These are phyloP conservation scores for Austroboletus niveus DNA, from an alignment of 1,284 basidiomycete genomes.

Conservation along the genomic window DNA sequence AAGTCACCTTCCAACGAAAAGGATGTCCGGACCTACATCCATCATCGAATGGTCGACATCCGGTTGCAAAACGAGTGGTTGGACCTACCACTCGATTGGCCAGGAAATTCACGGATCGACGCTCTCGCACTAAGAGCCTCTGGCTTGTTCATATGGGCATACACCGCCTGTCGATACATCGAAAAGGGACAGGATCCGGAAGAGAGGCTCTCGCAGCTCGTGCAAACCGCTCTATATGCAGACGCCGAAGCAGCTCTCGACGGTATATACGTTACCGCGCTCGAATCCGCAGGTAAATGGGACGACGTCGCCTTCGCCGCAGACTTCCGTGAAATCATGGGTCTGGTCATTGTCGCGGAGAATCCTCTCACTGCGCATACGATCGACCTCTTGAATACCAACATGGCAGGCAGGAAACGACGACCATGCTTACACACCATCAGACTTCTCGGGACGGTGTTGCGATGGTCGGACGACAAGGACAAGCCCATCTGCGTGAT, in stretches of 20 bases:
- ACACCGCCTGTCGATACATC: constrained; percentile 33
- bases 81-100: constrained; percentile 29
- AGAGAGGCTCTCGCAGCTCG: constrained; percentile 28
- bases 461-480: constrained; percentile 28
- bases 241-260: constrained; percentile 32
- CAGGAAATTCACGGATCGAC: constrained; percentile 19
- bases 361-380: constrained; percentile 24
- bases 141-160: constrained; percentile 38
- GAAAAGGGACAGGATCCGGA: constrained; percentile 33
- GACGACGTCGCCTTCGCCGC: constrained; percentile 27
- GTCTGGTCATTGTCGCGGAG: constrained; percentile 28
- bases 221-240: constrained; percentile 18
- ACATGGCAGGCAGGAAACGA: constrained; percentile 10
- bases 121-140: constrained; percentile 25
- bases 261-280: constrained; percentile 31
- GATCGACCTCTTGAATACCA: constrained; percentile 29
- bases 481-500: constrained; percentile 28
- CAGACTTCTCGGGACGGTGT: constrained; percentile 23
- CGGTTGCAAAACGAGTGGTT: constrained; percentile 23
- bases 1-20: constrained; percentile 23
- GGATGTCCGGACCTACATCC: constrained; percentile 32
- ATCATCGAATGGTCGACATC: constrained; percentile 26
- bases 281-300: constrained; percentile 31
- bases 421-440: constrained; percentile 32
- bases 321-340: constrained; percentile 36